Evolutionary conservation across 208 protist genomes (phyloP).

Genomic region (Acanthamoeba triangularis): DNA sequence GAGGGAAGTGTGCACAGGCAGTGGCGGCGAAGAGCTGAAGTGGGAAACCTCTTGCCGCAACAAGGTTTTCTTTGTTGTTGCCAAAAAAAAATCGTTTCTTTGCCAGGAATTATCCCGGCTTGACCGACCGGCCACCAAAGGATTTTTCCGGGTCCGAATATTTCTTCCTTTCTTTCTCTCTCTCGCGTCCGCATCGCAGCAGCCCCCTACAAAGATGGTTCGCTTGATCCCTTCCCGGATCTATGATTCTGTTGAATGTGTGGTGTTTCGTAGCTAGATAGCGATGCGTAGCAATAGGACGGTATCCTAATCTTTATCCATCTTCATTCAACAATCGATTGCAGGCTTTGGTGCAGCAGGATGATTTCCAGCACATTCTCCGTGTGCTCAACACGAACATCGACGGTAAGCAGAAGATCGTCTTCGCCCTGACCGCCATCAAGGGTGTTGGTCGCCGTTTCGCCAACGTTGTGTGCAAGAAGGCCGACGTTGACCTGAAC

Average conservation of each 20-base stretch:
- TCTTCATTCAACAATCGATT: background rate
- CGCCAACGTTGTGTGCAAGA: conserved; percentile 99
- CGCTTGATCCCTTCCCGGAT: background rate
- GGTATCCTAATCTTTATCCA: background rate
- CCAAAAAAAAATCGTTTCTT: no score
- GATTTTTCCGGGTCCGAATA: conserved; percentile 26
- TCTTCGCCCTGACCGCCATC: conserved; percentile 99
- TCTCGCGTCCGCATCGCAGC: conserved; percentile 63
- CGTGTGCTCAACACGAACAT: conserved; percentile 99
- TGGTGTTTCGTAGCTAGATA: background rate
- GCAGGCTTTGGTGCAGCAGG: conserved; percentile 88
- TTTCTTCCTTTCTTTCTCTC: conserved; percentile 69
- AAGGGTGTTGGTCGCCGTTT: conserved; percentile 99
- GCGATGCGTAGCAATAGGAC: background rate
- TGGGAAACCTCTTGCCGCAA: no score
- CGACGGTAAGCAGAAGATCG: conserved; percentile 98
- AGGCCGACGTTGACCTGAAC: conserved; percentile 98
- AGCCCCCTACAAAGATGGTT: conserved; percentile 33
- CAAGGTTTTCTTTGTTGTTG: no score
- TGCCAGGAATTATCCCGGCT: background rate
- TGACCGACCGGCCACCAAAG: background rate
- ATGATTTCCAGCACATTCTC: conserved; percentile 99
- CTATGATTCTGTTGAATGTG: background rate
- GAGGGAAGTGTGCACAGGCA: no score
- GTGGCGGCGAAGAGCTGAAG: no score